Base-by-base conservation (phyloP, 768 basidiomycete species). In the Leccinum longicurvipes region DNA sequence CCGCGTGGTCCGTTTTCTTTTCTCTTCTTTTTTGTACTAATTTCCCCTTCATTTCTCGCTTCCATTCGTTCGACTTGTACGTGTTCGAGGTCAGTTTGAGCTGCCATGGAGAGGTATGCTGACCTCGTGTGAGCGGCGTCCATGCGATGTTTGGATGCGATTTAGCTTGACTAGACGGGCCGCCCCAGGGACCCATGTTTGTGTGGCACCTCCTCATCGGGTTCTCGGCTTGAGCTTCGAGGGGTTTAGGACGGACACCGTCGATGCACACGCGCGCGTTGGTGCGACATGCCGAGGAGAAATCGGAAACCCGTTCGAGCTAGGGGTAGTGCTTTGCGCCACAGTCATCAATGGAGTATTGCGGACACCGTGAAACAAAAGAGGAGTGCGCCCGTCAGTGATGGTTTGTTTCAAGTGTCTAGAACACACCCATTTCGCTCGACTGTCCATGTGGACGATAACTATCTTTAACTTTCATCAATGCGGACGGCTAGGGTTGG, bases 381-480 rank as follows among this genome's bases (percentile, higher is more conserved):
- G 34, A 36, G 34, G 12, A 25, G 47, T 17, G 54, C 52, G 29
- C 50, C 25, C 36, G 32, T 50, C 42, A 34, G 47, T n/a, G 34
- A 10, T 36, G 17, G 17, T n/a, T 25, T 47, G 60, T 61, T 61
- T 61, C 60, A 46, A 52, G 27, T 19, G 34, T 28, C 25, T 46
- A 45, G 57, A 31, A 45, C 36, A 10, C n/a, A 29, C 36, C 4
- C n/a, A 29, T 48, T 47, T 19, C 29, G n/a, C 17, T 48, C 27
- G 12, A n/a, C 5, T 21, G 47, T 24, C 59, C 59, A 56, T 50
- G 53, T 55, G 48, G 34, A 47, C n/a, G 21, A 29, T 14, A 32
- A 36, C 24, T 24, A 41, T 54, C 23, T 36, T 36, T 36, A 36
- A 9, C 3, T 36, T 36, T 36, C 17, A 36, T 36, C 8, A n/a